phyloP scores from a whole-genome alignment of 345 rosid species.

The Pistacia atlantica region DNA sequence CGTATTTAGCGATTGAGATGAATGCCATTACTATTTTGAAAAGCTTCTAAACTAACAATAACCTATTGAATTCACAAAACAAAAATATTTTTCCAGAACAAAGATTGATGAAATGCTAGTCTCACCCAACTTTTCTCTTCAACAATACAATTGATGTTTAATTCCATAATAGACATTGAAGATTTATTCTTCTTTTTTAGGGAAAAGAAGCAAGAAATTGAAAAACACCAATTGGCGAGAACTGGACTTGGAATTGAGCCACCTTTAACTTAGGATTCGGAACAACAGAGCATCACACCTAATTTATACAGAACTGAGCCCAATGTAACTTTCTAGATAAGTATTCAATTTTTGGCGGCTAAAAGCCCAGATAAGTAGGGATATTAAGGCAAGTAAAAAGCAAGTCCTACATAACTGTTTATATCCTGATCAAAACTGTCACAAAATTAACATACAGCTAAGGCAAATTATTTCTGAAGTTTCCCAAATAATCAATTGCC shows the following conservation, averaged over 20 bases:
- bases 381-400: neutral
- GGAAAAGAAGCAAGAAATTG: neutral
- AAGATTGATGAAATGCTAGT: neutral
- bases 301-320: neutral
- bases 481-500: too few species aligned
- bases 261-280: too few species aligned
- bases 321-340: neutral
- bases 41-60: too few species aligned
- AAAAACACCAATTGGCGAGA: neutral
- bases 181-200: too few species aligned
- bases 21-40: too few species aligned
- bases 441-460: neutral
- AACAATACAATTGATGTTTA: too few species aligned
- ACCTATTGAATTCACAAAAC: too few species aligned
- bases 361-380: neutral
- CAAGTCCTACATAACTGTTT: too few species aligned
- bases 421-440: neutral
- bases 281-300: neutral
- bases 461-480: neutral
- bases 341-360: too few species aligned
- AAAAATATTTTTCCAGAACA: neutral
- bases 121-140: too few species aligned
- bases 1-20: too few species aligned
- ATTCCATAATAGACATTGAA: too few species aligned
- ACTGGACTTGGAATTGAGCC: neutral